Conservation (phyloP, 2,329 filamentous ascomycete genomes). For the Diaporthe amygdali region DNA sequence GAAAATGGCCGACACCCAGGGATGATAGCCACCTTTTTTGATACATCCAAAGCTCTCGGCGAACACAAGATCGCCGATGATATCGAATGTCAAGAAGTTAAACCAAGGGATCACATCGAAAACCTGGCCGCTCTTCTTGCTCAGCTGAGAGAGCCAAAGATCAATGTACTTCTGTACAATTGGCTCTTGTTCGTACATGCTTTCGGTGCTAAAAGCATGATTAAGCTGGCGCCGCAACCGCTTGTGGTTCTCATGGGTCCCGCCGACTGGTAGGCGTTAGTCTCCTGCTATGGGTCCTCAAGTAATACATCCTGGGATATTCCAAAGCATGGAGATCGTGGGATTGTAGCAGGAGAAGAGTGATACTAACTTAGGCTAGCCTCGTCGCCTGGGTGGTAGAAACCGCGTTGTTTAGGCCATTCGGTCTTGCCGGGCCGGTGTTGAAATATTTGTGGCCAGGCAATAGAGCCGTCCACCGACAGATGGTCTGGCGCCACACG, state of each 20-base stretch:
- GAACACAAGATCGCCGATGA: slow-evolving; percentile 29
- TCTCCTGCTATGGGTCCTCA: background rate
- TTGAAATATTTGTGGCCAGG: slow-evolving; percentile 14
- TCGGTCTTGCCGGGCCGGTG: slow-evolving; percentile 12
- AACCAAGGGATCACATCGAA: slow-evolving; percentile 18
- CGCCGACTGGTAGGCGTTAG: background rate
- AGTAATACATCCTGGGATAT: background rate
- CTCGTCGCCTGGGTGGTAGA: background rate
- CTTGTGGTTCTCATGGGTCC: slow-evolving; percentile 8
- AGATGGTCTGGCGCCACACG: slow-evolving; percentile 7
- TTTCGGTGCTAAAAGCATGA: slow-evolving; percentile 14
- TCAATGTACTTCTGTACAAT: slow-evolving; percentile 2
- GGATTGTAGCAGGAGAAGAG: background rate
- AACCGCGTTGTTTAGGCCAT: slow-evolving; percentile 4
- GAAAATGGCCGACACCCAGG: slow-evolving; percentile 26
- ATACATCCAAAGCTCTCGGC: slow-evolving; percentile 28
- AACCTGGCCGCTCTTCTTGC: slow-evolving; percentile 2
- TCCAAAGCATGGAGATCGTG: background rate
- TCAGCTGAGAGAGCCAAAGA: background rate
- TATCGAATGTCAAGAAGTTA: slow-evolving; percentile 30
- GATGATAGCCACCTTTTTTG: slow-evolving; percentile 21
- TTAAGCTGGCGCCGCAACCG: slow-evolving; percentile 8
- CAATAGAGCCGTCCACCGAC: slow-evolving; percentile 13
- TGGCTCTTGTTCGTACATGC: slow-evolving; percentile 20
- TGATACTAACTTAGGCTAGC: background rate